Base-by-base conservation (phyloP, 768 basidiomycete species). In the Kockovaella imperatae region DNA sequence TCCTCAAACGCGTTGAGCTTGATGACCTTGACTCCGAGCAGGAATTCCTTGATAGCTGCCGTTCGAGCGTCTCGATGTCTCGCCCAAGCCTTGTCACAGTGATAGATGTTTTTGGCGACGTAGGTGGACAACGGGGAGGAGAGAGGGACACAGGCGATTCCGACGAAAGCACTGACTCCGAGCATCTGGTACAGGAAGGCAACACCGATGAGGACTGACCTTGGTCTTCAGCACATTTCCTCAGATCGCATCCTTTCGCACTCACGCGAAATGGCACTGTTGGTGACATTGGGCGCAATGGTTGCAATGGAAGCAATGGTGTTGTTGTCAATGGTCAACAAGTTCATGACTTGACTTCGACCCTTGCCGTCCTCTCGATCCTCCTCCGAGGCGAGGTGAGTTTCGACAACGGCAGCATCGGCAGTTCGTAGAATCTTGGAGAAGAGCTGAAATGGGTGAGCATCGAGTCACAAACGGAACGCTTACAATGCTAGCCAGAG, bases 1-100 rank as follows among this genome's bases (percentile, higher is more conserved):
- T 56, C 54, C 23, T 68, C 66, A 32, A 61, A 60, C 2, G 58
- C 66, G 34, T 68, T 68, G 15, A 68, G 49, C 65, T 68, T 68
- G 58, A 68, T 57, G 1, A 62, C 63, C 39, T 68, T 68, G 52
- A 63, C 56, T 8, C 63, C 56, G n/a, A 59, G 34, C 18, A 68
- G 35, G 21, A 63, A 50, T 40, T 68, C 66, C 24, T 64, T 63
- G 45, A 64, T 51, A 7, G 63, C 66, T 1, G 50, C 50, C 0
- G 54, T 59, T n/a, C 63, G 52, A 2, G 60, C 61, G 45, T 68
- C 66, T 14, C 59, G 26, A 0, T 50, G 43, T 17, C 42, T 35
- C 15, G 53, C 47, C 50, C 58, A 57, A 23, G 44, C 57, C 41
- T 56, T 60, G 36, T 68, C 63, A 34, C 63, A 64, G 11, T 45